Percentiles rank a stretch among this genome's conserved stretches.
These are phyloP conservation scores for Chrysoporthe austroafricana DNA, from an alignment of 2,329 filamentous ascomycete genomes.

Conservation along the genomic window DNA sequence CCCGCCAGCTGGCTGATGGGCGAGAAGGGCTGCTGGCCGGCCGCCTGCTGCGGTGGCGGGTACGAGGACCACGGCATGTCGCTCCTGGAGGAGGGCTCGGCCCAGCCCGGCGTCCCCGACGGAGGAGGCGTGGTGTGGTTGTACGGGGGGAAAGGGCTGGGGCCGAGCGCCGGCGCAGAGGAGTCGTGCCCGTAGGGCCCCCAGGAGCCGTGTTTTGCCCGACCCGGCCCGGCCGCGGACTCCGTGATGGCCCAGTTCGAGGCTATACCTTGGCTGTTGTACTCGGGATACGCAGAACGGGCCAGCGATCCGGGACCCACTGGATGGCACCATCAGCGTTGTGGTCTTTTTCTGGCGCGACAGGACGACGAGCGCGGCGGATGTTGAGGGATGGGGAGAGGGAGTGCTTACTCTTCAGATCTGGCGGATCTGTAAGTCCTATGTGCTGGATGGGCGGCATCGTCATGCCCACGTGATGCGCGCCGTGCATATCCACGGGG, in stretches of 20 bases:
- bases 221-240: conserved; percentile 42
- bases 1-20: conserved; percentile 42
- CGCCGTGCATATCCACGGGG: conserved; percentile 45
- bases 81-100: conserved; percentile 45
- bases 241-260: conserved; percentile 52
- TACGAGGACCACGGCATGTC: conserved; percentile 47
- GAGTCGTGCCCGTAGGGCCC: conserved; percentile 49
- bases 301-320: conserved; percentile 17
- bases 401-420: conserved; percentile 48
- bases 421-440: conserved; percentile 41
- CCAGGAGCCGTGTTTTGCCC: conserved; percentile 50
- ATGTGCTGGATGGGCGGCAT: conserved; percentile 52
- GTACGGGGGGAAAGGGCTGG: conserved; percentile 53
- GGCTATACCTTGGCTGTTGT: conserved; percentile 42
- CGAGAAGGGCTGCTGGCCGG: conserved; percentile 43
- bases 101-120: conserved; percentile 35
- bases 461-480: conserved; percentile 47
- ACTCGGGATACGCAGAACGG: conserved; percentile 42
- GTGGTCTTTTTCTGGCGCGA: not conserved
- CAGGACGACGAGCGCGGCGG: not conserved
- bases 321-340: conserved; percentile 8
- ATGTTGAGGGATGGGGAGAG: too few relatives aligned
- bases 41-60: not conserved
- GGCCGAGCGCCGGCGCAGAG: conserved; percentile 49
- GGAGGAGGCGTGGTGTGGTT: conserved; percentile 44